Percentiles rank a stretch among this genome's conserved stretches.
These are phyloP conservation scores for Conticribra weissflogii DNA, from an alignment of 108 stramenopile genomes.

Conservation along the genomic window DNA sequence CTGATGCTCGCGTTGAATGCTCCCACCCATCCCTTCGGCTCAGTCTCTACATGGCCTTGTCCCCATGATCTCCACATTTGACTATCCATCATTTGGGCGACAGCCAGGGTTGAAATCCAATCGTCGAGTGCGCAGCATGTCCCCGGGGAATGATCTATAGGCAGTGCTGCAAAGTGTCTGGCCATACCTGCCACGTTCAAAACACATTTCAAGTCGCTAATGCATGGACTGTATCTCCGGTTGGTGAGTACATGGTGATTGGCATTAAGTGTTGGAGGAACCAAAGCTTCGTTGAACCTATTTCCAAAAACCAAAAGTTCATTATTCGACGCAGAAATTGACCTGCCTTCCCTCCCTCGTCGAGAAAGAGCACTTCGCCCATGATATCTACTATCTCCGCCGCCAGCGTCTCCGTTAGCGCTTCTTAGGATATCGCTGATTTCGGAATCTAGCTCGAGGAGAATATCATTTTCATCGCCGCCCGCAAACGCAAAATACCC, in stretches of 20 bases:
- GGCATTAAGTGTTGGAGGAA: slow-evolving; percentile 59
- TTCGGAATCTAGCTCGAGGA: slow-evolving; percentile 35
- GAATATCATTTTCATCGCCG: slow-evolving; percentile 18
- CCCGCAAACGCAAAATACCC: slow-evolving; percentile 31
- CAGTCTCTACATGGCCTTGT: slow-evolving; percentile 83
- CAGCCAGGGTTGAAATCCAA: slow-evolving; percentile 54
- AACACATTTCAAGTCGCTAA: slow-evolving; percentile 93
- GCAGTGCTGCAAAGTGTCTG: slow-evolving; percentile 65
- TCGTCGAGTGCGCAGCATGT: slow-evolving; percentile 32
- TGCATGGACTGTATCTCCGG: slow-evolving; percentile 88
- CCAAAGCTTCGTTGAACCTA: slow-evolving; percentile 15
- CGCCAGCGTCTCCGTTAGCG: slow-evolving; percentile 15
- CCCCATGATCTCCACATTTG: slow-evolving; percentile 73
- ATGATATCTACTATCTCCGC: slow-evolving; percentile 39
- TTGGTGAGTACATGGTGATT: slow-evolving; percentile 77
- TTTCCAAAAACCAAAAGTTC: slow-evolving; percentile 4
- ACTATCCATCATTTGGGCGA: slow-evolving; percentile 84
- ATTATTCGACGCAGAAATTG: slow-evolving; percentile 2
- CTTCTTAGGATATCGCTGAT: slow-evolving; percentile 22
- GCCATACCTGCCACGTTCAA: slow-evolving; percentile 91
- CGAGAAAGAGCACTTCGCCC: slow-evolving; percentile 18
- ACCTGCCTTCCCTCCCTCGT: not conserved
- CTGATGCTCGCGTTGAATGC: slow-evolving; percentile 93
- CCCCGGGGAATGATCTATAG: not conserved
- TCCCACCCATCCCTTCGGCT: slow-evolving; percentile 88